These are phyloP conservation scores for Metarhizium sp. DNA, from an alignment of 2,329 filamentous ascomycete species.

Conservation along the genomic window DNA sequence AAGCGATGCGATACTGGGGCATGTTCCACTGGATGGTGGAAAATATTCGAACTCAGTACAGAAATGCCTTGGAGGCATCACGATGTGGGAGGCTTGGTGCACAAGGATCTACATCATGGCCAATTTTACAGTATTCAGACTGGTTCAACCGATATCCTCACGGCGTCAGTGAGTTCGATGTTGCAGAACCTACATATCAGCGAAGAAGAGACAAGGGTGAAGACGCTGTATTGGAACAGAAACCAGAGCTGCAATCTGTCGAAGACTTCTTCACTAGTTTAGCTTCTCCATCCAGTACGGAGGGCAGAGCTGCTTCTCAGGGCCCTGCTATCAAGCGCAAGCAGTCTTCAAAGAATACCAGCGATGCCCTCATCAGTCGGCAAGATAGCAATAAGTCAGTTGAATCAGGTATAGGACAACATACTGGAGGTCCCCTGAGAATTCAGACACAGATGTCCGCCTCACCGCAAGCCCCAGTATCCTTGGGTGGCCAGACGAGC, in stretches of 20 bases:
- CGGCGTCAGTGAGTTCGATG: conserved; percentile 77
- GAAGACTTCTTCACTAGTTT: conserved; percentile 88
- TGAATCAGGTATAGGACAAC: conserved; percentile 6
- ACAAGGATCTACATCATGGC: conserved; percentile 39
- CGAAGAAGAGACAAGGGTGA: conserved; percentile 68
- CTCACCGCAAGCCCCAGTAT: conserved; percentile 15
- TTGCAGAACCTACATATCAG: conserved; percentile 61
- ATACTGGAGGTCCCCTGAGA: conserved; percentile 5
- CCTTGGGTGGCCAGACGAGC: conserved; percentile 31
- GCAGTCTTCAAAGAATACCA: conserved; percentile 26
- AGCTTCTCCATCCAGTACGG: conserved; percentile 50
- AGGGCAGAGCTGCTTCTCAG: conserved; percentile 22
- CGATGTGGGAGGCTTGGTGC: conserved; percentile 50
- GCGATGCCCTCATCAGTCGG: conserved; percentile 3
- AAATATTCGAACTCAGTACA: conserved; percentile 82
- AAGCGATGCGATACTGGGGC: conserved; percentile 97
- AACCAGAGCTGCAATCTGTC: conserved; percentile 83
- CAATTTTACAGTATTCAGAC: conserved; percentile 90
- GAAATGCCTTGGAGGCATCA: conserved; percentile 73
- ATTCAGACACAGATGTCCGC: conserved; percentile 11
- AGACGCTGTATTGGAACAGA: conserved; percentile 84
- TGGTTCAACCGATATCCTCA: conserved; percentile 96
- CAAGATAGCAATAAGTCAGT: conserved; percentile 3
- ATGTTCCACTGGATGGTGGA: conserved; percentile 98
- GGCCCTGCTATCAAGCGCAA: conserved; percentile 24